Evolutionary conservation across 768 basidiomycete species (phyloP).

Genomic region (Mycena amicta): DNA sequence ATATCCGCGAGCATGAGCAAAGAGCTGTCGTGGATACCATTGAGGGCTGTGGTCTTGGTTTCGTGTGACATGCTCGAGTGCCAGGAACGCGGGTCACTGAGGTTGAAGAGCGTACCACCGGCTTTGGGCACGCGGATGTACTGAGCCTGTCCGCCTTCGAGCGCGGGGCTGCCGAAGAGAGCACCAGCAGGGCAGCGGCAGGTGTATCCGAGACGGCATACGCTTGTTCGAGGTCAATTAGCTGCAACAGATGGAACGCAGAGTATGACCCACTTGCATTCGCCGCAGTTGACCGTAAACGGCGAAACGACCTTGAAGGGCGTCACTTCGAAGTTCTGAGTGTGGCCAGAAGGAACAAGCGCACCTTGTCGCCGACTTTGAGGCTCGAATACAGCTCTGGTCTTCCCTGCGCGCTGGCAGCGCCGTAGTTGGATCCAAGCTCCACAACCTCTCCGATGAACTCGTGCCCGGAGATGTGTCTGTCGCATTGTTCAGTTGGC

Average conservation of each 20-base stretch:
- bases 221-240: conserved; percentile 40
- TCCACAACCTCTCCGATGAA: conserved; percentile 73
- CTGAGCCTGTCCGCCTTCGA: conserved; percentile 80
- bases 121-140: conserved; percentile 79
- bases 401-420: conserved; percentile 43
- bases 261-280: conserved; percentile 80
- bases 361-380: conserved; percentile 63
- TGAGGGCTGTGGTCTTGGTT: conserved; percentile 40
- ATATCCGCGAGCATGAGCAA: conserved; percentile 77
- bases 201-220: conserved; percentile 74
- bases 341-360: background rate
- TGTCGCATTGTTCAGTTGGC: conserved; percentile 27
- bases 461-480: conserved; percentile 75
- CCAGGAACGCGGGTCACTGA: conserved; percentile 53
- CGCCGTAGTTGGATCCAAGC: conserved; percentile 61
- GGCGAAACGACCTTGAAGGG: conserved; percentile 63
- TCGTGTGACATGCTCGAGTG: conserved; percentile 39
- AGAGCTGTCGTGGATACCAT: conserved; percentile 59
- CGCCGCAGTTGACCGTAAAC: conserved; percentile 82
- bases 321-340: background rate
- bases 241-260: background rate
- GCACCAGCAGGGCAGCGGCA: conserved; percentile 62
- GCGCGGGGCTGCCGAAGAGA: conserved; percentile 66
- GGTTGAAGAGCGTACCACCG: conserved; percentile 74
- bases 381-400: conserved; percentile 66